Evolutionary conservation across 768 basidiomycete genomes (phyloP).

Genomic region (Podaxis pistillaris): DNA sequence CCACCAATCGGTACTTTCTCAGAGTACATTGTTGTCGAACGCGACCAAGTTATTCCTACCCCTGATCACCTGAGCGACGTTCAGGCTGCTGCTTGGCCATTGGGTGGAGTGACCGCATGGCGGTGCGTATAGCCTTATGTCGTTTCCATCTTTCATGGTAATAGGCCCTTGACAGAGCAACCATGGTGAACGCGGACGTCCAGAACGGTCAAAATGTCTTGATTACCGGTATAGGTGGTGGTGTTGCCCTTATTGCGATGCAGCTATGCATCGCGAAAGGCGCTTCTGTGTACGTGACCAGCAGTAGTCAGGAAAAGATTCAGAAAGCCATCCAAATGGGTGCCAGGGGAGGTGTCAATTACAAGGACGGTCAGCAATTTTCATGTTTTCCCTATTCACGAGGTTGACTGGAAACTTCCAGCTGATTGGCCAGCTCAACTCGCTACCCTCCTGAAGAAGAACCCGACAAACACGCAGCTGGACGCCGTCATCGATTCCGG

Average conservation of each 20-base stretch:
- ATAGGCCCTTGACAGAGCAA: conserved; percentile 1
- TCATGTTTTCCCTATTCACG: neutral
- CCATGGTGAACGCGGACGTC: conserved; percentile 57
- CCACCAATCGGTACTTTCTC: conserved; percentile 70
- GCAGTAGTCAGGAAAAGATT: conserved; percentile 68
- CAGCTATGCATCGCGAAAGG: conserved; percentile 76
- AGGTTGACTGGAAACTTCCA: neutral
- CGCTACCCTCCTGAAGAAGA: conserved; percentile 36
- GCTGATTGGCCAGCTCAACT: conserved; percentile 51
- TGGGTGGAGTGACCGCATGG: conserved; percentile 82
- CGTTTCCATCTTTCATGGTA: neutral
- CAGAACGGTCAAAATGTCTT: conserved; percentile 67
- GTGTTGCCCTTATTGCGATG: conserved; percentile 74
- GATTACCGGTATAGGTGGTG: conserved; percentile 82
- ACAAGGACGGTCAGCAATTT: conserved; percentile 54
- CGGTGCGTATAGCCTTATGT: conserved; percentile 43
- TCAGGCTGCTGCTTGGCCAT: conserved; percentile 74
- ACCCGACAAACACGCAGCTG: conserved; percentile 32
- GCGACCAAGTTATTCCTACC: conserved; percentile 61
- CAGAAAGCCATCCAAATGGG: conserved; percentile 62
- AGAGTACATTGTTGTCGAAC: conserved; percentile 72
- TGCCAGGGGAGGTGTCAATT: conserved; percentile 75
- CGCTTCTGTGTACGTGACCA: conserved; percentile 82
- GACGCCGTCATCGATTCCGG: conserved; percentile 70
- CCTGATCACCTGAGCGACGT: conserved; percentile 68